phyloP scores from a whole-genome alignment of 2,329 filamentous ascomycete genomes.

The Fonsecaea pedrosoi region DNA sequence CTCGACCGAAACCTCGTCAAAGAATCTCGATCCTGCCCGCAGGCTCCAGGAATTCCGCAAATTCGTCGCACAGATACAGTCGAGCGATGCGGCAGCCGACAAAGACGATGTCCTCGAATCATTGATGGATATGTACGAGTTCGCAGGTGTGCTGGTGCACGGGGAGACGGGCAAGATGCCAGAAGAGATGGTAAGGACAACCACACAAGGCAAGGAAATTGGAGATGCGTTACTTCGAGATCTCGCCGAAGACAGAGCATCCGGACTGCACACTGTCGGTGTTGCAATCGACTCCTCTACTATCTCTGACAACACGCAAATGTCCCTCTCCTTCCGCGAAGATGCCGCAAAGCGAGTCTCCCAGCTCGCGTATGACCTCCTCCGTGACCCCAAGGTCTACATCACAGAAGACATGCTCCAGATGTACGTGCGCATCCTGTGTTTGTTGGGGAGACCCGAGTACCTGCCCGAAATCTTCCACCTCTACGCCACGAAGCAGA shows the following conservation, averaged over 20 bases:
- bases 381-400: slow-evolving; percentile 77
- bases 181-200: slow-evolving; percentile 19
- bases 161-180: slow-evolving; percentile 31
- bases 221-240: slow-evolving; percentile 46
- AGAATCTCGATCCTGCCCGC: slow-evolving; percentile 18
- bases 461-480: slow-evolving; percentile 80
- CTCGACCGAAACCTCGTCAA: slow-evolving; percentile 8
- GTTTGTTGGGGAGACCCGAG: slow-evolving; percentile 73
- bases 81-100: slow-evolving; percentile 23
- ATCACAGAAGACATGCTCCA: slow-evolving; percentile 76
- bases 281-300: slow-evolving; percentile 19
- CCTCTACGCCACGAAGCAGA: slow-evolving; percentile 82
- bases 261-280: slow-evolving; percentile 1
- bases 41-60: slow-evolving; percentile 24
- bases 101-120: slow-evolving; percentile 24
- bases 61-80: slow-evolving; percentile 30
- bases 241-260: slow-evolving; percentile 37
- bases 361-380: slow-evolving; percentile 68
- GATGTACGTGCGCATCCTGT: slow-evolving; percentile 78
- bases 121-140: slow-evolving; percentile 28
- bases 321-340: slow-evolving; percentile 44
- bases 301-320: slow-evolving; percentile 36
- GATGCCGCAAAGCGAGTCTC: slow-evolving; percentile 56
- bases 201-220: slow-evolving; percentile 42
- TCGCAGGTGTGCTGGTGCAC: slow-evolving; percentile 34